Evolutionary conservation across 208 protist genomes (phyloP), one percentile per base, ranked within the genome.

Genomic region (Leishmania major): DNA sequence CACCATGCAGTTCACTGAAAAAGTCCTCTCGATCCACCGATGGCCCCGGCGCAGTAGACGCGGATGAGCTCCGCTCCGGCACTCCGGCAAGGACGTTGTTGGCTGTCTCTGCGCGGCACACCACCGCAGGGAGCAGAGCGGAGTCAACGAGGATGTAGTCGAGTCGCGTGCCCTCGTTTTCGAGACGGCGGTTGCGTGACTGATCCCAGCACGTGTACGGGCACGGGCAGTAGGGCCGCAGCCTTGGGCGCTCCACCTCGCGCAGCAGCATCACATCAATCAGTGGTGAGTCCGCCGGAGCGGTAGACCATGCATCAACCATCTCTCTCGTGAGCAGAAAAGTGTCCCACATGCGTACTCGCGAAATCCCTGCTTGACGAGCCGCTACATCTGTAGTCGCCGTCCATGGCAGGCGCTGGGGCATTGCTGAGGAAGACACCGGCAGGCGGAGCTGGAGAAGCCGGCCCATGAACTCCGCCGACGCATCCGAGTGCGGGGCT

Each of bases 171-270:
- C 96, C 96, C 45, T 95, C 91, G 82, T 98, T 98, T 47, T 87
- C 85, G 17, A 91, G 90, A 19, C 96, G 93, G 57, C 87, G 87
- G 82, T 98, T 98, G 81, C 86, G 90, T 19, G 90, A 96, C 79
- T 98, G 96, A 81, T 98, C 94, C 94, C 94, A 98, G 84, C 94
- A 97, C 31, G 96, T 98, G 87, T 93, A 97, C 3, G 94, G 92
- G 71, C 91, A 94, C 0, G 92, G 89, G 84, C 88, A 92, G 85
- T 92, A 93, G 4, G 82, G 76, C 10, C 60, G 81, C 47, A 82
- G 64, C 51, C 78, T 75, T 28, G 75, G 82, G 45, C 35, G 71
- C 31, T 78, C 77, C 72, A 78, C 45, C 80, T 79, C 77, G 70
- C 28, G 45, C 75, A 86, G 40, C 28, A 84, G 45, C 71, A 77